These are phyloP conservation scores for Stephanodiscus minutulus DNA, from an alignment of 108 stramenopile genomes.

Conservation along the genomic window DNA sequence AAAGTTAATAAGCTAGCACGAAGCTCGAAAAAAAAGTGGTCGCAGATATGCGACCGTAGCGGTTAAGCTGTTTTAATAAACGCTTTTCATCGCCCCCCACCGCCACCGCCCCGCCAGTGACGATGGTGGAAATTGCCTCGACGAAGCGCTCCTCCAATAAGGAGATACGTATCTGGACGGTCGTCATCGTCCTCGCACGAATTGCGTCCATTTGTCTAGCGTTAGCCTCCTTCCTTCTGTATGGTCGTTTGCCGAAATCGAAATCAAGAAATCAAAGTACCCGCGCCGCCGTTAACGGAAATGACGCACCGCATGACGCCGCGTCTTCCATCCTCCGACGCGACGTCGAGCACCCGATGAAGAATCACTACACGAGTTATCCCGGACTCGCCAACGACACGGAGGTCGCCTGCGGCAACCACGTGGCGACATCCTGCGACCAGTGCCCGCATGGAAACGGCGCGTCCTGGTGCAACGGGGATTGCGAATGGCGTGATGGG, in stretches of 20 bases:
- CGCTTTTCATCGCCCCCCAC: background rate
- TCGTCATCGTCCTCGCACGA: background rate
- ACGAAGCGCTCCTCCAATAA: background rate
- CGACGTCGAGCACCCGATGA: background rate
- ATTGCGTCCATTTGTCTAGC: background rate
- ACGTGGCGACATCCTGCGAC: slow-evolving; percentile 42
- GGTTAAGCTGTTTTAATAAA: no score
- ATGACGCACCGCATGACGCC: background rate
- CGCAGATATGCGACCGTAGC: no score
- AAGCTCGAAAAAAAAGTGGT: no score
- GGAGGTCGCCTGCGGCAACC: slow-evolving; percentile 36
- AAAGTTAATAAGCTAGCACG: no score
- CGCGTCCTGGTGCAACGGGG: slow-evolving; percentile 46
- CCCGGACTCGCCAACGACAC: slow-evolving; percentile 21
- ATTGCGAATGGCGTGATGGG: slow-evolving; percentile 38
- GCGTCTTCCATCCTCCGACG: background rate
- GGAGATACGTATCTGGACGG: background rate
- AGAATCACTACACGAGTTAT: slow-evolving; percentile 14
- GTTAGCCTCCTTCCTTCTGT: background rate
- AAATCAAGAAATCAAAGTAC: background rate
- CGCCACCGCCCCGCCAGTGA: background rate
- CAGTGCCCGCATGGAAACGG: slow-evolving; percentile 49
- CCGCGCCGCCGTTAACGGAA: background rate
- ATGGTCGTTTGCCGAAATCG: background rate
- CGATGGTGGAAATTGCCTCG: background rate